Evolutionary conservation across 768 basidiomycete species (phyloP).

Genomic region (Rhodotorula babjevae): DNA sequence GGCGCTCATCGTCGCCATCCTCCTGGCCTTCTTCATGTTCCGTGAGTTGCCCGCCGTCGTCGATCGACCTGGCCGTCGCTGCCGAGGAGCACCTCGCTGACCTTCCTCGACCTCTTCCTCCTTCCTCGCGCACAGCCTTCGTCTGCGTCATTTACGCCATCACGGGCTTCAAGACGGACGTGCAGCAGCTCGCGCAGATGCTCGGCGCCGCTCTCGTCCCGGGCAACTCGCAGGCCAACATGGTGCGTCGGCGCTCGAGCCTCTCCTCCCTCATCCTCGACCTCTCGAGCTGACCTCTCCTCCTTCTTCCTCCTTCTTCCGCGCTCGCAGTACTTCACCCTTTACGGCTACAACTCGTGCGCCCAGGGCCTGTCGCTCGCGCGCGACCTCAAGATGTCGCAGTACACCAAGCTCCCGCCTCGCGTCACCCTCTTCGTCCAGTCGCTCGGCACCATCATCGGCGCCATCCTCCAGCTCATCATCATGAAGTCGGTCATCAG

Average conservation of each 20-base stretch:
- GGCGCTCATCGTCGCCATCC: conserved; percentile 52
- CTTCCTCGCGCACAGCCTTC: conserved; percentile 3
- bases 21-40: conserved; percentile 57
- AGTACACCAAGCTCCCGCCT: conserved; percentile 59
- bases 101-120: neutral
- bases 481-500: conserved; percentile 63
- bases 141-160: conserved; percentile 47
- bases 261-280: conserved; percentile 32
- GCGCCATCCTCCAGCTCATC: conserved; percentile 48
- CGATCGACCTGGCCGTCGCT: neutral
- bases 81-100: neutral
- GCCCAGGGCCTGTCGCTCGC: conserved; percentile 52
- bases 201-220: conserved; percentile 54
- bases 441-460: conserved; percentile 57
- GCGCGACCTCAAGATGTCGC: conserved; percentile 58
- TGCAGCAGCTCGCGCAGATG: conserved; percentile 53
- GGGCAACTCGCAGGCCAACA: conserved; percentile 63
- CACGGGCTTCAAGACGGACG: conserved; percentile 52
- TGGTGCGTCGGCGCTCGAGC: conserved; percentile 47
- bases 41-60: neutral
- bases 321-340: conserved; percentile 37
- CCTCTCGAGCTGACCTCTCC: neutral
- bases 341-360: conserved; percentile 54
- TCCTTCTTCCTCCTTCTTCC: too few relatives aligned
- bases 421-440: conserved; percentile 62